A percentile compares a stretch with the other conserved stretches of the same genome.
phyloP scores from a whole-genome alignment of 2,329 filamentous ascomycete genomes.

The Fusarium aywerte region DNA sequence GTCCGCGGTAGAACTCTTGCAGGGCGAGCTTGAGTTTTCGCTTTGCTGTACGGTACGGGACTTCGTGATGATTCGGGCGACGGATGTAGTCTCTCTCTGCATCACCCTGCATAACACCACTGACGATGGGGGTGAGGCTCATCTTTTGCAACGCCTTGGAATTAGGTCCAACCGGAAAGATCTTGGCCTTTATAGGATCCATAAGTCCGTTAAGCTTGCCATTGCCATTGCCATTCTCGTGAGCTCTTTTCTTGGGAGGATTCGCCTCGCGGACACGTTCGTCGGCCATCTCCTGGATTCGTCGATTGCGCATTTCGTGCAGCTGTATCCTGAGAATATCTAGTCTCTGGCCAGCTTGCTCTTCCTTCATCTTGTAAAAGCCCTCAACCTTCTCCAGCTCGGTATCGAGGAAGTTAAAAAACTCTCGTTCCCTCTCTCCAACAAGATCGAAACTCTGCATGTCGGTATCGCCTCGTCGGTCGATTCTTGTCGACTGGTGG shows the following conservation, averaged over 20 bases:
- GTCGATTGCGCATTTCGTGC: constrained; percentile 89
- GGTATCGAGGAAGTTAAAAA: constrained; percentile 83
- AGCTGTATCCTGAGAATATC: constrained; percentile 81
- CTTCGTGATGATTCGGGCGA: constrained; percentile 61
- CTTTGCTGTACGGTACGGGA: constrained; percentile 89
- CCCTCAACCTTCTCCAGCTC: constrained; percentile 91
- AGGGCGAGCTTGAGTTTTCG: constrained; percentile 90
- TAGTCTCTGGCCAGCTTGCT: constrained; percentile 81
- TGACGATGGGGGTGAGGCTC: constrained; percentile 60
- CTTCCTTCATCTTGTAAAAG: constrained; percentile 90
- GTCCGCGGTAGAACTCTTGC: constrained; percentile 90
- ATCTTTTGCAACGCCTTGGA: constrained; percentile 68
- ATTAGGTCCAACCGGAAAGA: constrained; percentile 68
- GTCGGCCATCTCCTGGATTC: constrained; percentile 75
- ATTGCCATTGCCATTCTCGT: constrained; percentile 44
- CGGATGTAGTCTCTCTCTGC: constrained; percentile 62
- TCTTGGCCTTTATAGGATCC: constrained; percentile 63
- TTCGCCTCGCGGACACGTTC: constrained; percentile 50
- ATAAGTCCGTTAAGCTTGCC: constrained; percentile 57
- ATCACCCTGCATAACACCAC: constrained; percentile 45
- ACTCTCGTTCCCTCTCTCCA: constrained; percentile 81
- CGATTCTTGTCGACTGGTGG: constrained; percentile 41
- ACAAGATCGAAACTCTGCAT: constrained; percentile 68
- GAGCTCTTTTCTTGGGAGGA: constrained; percentile 28
- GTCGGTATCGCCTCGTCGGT: constrained; percentile 55